Percentiles rank a stretch among this genome's conserved stretches.
Evolutionary conservation across 805 yeast genomes (phyloP).

Genomic region (Hanseniaspora pseudoguilliermondii): DNA sequence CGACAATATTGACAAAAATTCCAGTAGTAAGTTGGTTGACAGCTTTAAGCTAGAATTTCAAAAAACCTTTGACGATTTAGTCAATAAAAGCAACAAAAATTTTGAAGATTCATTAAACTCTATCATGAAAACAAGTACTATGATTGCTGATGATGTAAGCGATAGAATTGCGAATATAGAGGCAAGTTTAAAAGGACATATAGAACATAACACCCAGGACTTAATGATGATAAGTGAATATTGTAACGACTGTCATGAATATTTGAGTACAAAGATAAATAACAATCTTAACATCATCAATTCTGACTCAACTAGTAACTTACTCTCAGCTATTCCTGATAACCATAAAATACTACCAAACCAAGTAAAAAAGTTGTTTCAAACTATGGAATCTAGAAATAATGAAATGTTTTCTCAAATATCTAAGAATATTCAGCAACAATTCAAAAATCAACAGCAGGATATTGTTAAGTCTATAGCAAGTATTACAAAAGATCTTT

Average conservation of each 20-base stretch:
- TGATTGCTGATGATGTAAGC: slow-evolving; percentile 8
- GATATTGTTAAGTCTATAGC: slow-evolving; percentile 21
- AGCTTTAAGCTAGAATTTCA: background rate
- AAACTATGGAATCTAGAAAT: slow-evolving; percentile 20
- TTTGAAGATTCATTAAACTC: slow-evolving; percentile 3
- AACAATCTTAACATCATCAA: slow-evolving; percentile 15
- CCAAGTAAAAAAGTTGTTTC: slow-evolving; percentile 21
- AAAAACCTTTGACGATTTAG: slow-evolving; percentile 2
- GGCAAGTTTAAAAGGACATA: slow-evolving; percentile 16
- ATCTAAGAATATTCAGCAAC: slow-evolving; percentile 19
- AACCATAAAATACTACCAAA: slow-evolving; percentile 16
- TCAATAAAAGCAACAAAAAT: background rate
- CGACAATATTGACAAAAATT: background rate
- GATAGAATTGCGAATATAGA: slow-evolving; percentile 19
- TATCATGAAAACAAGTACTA: background rate
- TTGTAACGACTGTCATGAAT: slow-evolving; percentile 23
- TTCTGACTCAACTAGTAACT: slow-evolving; percentile 19
- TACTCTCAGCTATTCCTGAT: background rate
- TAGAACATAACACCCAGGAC: slow-evolving; percentile 19
- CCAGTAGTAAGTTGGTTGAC: background rate
- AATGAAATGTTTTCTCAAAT: slow-evolving; percentile 17
- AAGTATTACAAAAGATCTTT: slow-evolving; percentile 22
- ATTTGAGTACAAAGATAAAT: slow-evolving; percentile 23
- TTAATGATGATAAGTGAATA: slow-evolving; percentile 26
- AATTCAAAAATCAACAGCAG: slow-evolving; percentile 21